Evolutionary conservation across 495 filamentous ascomycete genomes (phyloP), one percentile per base, ranked within the genome.

Genomic region (Lentithecium fluviatile): DNA sequence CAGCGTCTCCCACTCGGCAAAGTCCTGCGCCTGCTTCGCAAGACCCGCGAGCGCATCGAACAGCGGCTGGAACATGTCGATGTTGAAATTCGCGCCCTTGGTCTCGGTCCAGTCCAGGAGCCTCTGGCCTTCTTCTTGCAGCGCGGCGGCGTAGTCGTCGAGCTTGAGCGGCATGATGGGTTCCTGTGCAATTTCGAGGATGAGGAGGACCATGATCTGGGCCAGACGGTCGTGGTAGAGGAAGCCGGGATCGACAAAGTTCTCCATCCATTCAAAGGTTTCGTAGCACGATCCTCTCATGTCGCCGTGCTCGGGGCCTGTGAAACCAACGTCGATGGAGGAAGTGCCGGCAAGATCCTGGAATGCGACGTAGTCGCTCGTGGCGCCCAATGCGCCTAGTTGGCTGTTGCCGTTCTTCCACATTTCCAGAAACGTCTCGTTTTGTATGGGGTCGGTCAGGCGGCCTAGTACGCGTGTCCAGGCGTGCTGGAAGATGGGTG

Each of bases 331-430:
- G 71, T 97, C 94, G 52, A 97, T 78, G 17, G 88, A 92, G 6
- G 89, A 91, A 4, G 86, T 90, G 42, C 94, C 94, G n/a, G 90
- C 92, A 23, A 97, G 88, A 65, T 93, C 84, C 71, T 96, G 93
- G 73, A 96, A 98, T 34, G 92, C 84, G 26, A 93, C 87, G 67
- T 90, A 94, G 70, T 97, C 94, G 67, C 90, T 88, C n/a, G 84
- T 89, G 11, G 85, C 84, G 47, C 89, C 90, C 1, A 96, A 77
- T 0, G 83, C 84, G 5, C 83, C 83, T 6, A 88, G 58, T 23
- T 81, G 77, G 24, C 74, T 78, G 8, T 81, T 76, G 12, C 80
- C 79, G n/a, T 81, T 73, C 29, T 89, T 81, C 92, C 93, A 98
- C 6, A 90, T 75, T 8, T 85, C 76, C 50, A 83, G 83, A 2